These are phyloP conservation scores for Eucalyptus guilfoylei DNA, from an alignment of 345 rosid species.

Conservation along the genomic window DNA sequence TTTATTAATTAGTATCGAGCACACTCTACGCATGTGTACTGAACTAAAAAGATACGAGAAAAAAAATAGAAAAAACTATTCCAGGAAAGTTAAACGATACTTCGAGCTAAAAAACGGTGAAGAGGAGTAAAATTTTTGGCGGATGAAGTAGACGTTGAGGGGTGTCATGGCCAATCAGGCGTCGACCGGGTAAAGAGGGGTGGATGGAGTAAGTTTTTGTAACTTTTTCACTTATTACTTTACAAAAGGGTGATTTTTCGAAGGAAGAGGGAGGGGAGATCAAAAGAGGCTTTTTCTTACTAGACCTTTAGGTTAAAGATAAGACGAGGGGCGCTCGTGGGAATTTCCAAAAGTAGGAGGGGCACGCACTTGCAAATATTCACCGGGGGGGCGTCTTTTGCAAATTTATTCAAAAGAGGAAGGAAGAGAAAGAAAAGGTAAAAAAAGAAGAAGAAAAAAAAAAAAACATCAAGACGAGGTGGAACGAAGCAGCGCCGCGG, in stretches of 20 bases:
- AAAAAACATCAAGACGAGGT: neutral
- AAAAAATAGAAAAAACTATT: neutral
- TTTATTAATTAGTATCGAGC: neutral
- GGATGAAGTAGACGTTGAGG: neutral
- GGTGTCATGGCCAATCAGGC: no score
- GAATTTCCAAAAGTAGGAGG: neutral
- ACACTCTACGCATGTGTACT: neutral
- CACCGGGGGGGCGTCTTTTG: neutral
- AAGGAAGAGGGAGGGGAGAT: neutral
- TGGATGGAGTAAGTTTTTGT: neutral
- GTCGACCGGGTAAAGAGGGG: no score
- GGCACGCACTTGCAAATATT: neutral
- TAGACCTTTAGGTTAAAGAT: neutral
- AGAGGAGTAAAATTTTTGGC: neutral
- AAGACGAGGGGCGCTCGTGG: neutral
- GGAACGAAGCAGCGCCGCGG: neutral
- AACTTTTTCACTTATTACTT: neutral
- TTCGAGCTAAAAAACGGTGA: neutral
- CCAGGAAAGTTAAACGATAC: neutral
- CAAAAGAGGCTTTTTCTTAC: neutral
- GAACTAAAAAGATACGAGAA: neutral
- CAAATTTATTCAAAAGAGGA: neutral
- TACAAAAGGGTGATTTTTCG: neutral
- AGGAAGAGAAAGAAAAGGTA: neutral
- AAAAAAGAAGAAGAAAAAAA: accelerated